Evolutionary conservation across 495 filamentous ascomycete species (phyloP).

Genomic region (Trichocladium uniseriatum): DNA sequence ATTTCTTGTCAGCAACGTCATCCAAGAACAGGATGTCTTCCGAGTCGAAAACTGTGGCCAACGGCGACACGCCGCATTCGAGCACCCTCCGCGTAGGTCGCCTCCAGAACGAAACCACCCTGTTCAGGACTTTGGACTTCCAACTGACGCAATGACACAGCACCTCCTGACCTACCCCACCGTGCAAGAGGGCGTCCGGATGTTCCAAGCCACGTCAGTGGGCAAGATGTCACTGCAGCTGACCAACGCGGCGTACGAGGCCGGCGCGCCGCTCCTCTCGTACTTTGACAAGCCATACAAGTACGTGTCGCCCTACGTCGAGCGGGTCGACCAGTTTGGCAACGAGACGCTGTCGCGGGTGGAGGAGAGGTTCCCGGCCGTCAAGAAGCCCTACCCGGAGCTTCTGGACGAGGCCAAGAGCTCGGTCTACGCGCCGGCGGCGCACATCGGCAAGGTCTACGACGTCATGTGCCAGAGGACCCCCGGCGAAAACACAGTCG

Average conservation of each 20-base stretch:
- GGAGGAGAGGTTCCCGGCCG: conserved; percentile 70
- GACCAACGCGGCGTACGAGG: conserved; percentile 55
- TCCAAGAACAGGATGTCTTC: conserved; percentile 19
- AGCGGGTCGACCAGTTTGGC: conserved; percentile 71
- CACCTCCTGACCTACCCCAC: conserved; percentile 81
- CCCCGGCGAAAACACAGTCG: not conserved
- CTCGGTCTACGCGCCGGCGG: conserved; percentile 51
- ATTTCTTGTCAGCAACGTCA: conserved; percentile 8
- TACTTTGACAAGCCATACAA: conserved; percentile 68
- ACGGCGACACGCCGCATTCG: conserved; percentile 24
- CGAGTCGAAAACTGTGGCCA: conserved; percentile 15
- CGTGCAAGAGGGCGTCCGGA: conserved; percentile 65
- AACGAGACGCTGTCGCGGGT: conserved; percentile 63
- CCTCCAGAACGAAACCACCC: too few species aligned
- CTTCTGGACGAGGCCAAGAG: conserved; percentile 58
- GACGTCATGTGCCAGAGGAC: conserved; percentile 63
- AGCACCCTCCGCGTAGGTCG: conserved; percentile 23
- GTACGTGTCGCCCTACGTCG: conserved; percentile 73
- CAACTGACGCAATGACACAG: conserved; percentile 31
- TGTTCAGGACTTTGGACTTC: not conserved
- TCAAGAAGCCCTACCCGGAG: conserved; percentile 79
- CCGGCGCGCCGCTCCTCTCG: conserved; percentile 63
- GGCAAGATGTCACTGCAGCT: conserved; percentile 72
- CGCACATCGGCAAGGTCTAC: conserved; percentile 67
- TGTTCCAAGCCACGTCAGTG: conserved; percentile 69